These are phyloP conservation scores for Globisporangium ultimum DNA, from an alignment of 352 stramenopile species.

Conservation along the genomic window DNA sequence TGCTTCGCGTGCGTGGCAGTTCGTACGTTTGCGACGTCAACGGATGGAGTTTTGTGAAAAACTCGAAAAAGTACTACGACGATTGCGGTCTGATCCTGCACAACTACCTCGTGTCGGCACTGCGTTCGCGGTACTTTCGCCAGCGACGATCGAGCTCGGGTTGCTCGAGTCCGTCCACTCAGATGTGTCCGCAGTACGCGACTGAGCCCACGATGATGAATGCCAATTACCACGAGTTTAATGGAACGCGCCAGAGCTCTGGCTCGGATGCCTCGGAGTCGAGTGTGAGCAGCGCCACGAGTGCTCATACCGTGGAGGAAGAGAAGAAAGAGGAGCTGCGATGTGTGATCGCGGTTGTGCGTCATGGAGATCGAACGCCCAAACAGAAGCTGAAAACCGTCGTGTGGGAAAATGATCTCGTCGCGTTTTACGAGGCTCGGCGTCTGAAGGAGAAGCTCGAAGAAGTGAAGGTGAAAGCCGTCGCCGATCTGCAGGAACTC, in stretches of 20 bases:
- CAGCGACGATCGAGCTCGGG: constrained; percentile 54
- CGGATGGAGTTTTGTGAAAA: constrained; percentile 99
- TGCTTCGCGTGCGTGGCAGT: constrained; percentile 90
- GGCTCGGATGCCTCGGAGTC: constrained; percentile 67
- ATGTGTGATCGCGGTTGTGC: constrained; percentile 98
- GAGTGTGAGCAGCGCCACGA: constrained; percentile 59
- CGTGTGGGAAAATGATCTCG: constrained; percentile 81
- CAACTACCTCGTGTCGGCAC: constrained; percentile 83
- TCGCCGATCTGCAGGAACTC: constrained; percentile 76
- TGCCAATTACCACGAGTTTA: constrained; percentile 20
- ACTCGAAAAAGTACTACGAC: constrained; percentile 98
- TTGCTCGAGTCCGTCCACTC: constrained; percentile 27
- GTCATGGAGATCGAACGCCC: constrained; percentile 98
- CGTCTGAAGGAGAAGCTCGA: constrained; percentile 73
- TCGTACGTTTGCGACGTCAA: constrained; percentile 99
- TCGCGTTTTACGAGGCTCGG: constrained; percentile 78
- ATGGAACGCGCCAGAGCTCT: constrained; percentile 45
- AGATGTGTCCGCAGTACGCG: constrained; percentile 81
- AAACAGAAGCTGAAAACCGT: constrained; percentile 99
- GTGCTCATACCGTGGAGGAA: constrained; percentile 40
- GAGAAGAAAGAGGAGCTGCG: constrained; percentile 95
- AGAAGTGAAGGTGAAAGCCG: constrained; percentile 84
- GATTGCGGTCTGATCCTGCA: constrained; percentile 95
- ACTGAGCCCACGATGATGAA: constrained; percentile 40
- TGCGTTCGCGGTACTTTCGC: constrained; percentile 78